phyloP scores from a whole-genome alignment of 2,329 filamentous ascomycete genomes.

The Fusarium sp. region DNA sequence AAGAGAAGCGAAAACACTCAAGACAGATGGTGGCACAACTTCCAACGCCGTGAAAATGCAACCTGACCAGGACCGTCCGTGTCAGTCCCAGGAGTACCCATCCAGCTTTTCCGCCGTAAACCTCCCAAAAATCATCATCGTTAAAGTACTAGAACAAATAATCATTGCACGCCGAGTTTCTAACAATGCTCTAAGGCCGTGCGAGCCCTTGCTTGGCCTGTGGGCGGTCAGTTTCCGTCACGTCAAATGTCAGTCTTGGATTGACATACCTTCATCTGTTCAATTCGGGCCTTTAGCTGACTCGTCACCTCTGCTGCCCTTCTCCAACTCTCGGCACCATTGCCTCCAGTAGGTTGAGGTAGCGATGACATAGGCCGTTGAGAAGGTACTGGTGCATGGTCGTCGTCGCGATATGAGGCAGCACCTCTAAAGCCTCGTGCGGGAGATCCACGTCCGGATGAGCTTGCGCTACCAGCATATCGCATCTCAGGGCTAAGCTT shows the following conservation, averaged over 20 bases:
- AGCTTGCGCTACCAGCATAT: conserved; percentile 58
- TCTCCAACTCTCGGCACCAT: conserved; percentile 84
- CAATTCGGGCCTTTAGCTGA: conserved; percentile 95
- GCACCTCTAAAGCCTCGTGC: conserved; percentile 61
- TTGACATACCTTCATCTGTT: conserved; percentile 86
- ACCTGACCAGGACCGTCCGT: conserved; percentile 33
- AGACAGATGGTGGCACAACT: conserved; percentile 39
- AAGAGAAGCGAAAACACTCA: conserved; percentile 29
- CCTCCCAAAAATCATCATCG: conserved; percentile 37
- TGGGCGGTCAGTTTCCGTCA: neutral
- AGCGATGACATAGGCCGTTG: conserved; percentile 49
- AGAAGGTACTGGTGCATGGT: conserved; percentile 40
- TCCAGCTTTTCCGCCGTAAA: conserved; percentile 33
- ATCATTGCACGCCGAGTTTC: conserved; percentile 6
- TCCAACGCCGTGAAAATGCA: conserved; percentile 44
- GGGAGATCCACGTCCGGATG: conserved; percentile 67
- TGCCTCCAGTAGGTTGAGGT: conserved; percentile 46
- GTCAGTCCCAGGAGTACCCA: conserved; percentile 33
- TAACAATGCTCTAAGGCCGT: conserved; percentile 45
- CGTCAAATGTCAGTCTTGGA: no score
- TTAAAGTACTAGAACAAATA: conserved; percentile 28
- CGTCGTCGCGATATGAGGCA: conserved; percentile 46
- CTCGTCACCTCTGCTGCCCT: conserved; percentile 96
- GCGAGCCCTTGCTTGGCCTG: conserved; percentile 62
- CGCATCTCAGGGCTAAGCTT: conserved; percentile 65